Percentiles rank a stretch among this genome's conserved stretches.
Conservation (phyloP, 2,329 filamentous ascomycete species). For the Dichotomopilus funicola region DNA sequence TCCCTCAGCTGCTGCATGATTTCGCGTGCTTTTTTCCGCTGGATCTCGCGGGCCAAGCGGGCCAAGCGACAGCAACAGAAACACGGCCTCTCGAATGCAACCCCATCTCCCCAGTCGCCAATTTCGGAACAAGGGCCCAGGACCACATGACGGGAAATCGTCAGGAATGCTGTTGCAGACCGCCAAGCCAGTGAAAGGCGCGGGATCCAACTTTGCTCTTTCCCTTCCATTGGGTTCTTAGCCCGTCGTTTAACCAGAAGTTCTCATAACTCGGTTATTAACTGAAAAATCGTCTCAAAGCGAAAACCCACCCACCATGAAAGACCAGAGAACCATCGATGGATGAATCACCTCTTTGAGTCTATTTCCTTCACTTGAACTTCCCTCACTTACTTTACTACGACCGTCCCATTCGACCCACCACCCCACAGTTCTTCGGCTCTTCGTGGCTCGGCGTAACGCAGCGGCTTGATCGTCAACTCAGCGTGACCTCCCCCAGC, state of each 20-base stretch:
- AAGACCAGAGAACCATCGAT: too few relatives aligned
- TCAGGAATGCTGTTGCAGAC: not conserved
- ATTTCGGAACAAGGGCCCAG: conserved; percentile 1
- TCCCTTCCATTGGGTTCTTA: not conserved
- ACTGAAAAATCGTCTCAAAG: too few relatives aligned
- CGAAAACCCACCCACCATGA: too few relatives aligned
- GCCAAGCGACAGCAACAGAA: not conserved
- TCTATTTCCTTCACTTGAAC: not conserved
- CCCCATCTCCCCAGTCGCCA: not conserved
- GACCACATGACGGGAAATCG: conserved; percentile 1
- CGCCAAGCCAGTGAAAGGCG: not conserved
- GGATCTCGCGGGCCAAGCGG: not conserved
- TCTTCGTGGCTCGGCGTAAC: not conserved
- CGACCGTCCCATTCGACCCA: not conserved
- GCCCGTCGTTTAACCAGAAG: too few relatives aligned
- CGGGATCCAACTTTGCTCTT: not conserved
- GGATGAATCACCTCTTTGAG: too few relatives aligned
- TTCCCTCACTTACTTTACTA: not conserved
- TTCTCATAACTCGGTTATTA: too few relatives aligned
- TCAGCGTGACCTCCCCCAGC: conserved; percentile 8
- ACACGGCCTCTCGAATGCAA: not conserved
- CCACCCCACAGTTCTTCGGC: not conserved
- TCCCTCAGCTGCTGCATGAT: too few relatives aligned
- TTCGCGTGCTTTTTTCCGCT: not conserved
- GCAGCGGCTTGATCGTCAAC: conserved; percentile 2